Conservation (phyloP, 1,139 yeast genomes). For the Martiniozyma asiatica region DNA sequence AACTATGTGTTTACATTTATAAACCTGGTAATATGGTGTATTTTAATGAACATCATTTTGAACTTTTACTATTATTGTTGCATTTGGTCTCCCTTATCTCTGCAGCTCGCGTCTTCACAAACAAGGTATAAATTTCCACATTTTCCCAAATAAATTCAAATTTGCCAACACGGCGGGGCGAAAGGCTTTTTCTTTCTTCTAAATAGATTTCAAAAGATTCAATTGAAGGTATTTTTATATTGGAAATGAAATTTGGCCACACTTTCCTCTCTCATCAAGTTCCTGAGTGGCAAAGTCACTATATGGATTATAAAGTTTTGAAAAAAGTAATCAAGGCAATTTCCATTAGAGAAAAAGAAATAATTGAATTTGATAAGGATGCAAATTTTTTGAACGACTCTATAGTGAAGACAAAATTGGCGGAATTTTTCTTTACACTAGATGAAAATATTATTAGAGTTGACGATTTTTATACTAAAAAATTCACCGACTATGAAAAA, state of each 20-base stretch:
- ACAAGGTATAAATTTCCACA: too few relatives aligned
- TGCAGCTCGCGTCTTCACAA: too few relatives aligned
- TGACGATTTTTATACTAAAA: slow-evolving; percentile 63
- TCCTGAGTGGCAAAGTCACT: slow-evolving; percentile 79
- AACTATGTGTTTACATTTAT: too few relatives aligned
- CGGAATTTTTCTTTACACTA: slow-evolving; percentile 64
- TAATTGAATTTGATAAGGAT: slow-evolving; percentile 11
- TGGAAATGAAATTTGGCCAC: slow-evolving; percentile 75
- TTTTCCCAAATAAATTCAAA: too few relatives aligned
- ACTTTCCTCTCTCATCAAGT: slow-evolving; percentile 74
- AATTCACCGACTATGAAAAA: slow-evolving; percentile 62
- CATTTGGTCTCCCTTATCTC: too few relatives aligned
- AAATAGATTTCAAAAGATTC: too few relatives aligned
- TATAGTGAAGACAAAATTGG: slow-evolving; percentile 32
- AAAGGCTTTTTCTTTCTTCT: too few relatives aligned
- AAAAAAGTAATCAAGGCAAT: slow-evolving; percentile 66
- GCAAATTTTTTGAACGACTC: slow-evolving; percentile 24
- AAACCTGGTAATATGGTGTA: too few relatives aligned
- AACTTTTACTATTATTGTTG: too few relatives aligned
- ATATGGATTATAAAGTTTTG: slow-evolving; percentile 76
- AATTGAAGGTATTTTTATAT: too few relatives aligned
- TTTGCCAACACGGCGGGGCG: too few relatives aligned
- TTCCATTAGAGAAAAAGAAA: slow-evolving; percentile 20
- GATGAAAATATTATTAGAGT: slow-evolving; percentile 79
- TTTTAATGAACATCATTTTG: too few relatives aligned